These are phyloP conservation scores for Striga asiatica DNA, from an alignment of 257 asterid genomes.

Conservation along the genomic window DNA sequence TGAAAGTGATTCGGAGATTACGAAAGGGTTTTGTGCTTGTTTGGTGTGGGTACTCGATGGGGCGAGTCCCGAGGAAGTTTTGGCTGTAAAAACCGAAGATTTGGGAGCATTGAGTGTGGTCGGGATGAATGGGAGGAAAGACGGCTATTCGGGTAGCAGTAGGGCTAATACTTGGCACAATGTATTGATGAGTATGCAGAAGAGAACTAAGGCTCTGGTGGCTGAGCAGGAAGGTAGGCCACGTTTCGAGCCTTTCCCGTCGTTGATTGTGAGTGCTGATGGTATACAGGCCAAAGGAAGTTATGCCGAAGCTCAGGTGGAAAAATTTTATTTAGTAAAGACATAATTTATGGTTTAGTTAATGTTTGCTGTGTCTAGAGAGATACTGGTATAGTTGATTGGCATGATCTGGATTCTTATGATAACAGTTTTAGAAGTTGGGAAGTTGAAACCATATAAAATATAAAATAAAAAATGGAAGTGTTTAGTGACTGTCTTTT, in stretches of 20 bases:
- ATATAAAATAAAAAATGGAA: neutral
- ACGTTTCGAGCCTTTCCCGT: slow-evolving; percentile 52
- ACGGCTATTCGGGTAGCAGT: slow-evolving; percentile 31
- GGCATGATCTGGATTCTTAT: neutral
- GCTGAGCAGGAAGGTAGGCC: slow-evolving; percentile 56
- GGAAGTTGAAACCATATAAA: neutral
- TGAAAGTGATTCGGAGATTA: slow-evolving; percentile 85
- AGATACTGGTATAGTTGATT: neutral
- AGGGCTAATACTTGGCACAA: slow-evolving; percentile 93
- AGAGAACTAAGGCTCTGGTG: slow-evolving; percentile 57
- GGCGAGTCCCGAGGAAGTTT: slow-evolving; percentile 48
- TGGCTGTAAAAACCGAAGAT: slow-evolving; percentile 68
- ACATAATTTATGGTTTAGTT: neutral
- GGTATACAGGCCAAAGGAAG: slow-evolving; percentile 78
- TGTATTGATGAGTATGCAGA: slow-evolving; percentile 86
- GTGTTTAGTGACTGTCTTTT: neutral
- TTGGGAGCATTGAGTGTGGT: slow-evolving; percentile 47
- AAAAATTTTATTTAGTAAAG: neutral
- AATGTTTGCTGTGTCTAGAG: slow-evolving; percentile 14
- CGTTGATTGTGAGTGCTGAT: slow-evolving; percentile 50
- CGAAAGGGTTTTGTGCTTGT: slow-evolving; percentile 85
- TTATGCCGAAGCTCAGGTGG: slow-evolving; percentile 91
- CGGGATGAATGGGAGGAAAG: slow-evolving; percentile 36
- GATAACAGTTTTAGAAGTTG: neutral
- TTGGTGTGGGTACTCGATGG: slow-evolving; percentile 84